Conservation (phyloP, 2,329 filamentous ascomycete species). For the Colletotrichum gigasporum region DNA sequence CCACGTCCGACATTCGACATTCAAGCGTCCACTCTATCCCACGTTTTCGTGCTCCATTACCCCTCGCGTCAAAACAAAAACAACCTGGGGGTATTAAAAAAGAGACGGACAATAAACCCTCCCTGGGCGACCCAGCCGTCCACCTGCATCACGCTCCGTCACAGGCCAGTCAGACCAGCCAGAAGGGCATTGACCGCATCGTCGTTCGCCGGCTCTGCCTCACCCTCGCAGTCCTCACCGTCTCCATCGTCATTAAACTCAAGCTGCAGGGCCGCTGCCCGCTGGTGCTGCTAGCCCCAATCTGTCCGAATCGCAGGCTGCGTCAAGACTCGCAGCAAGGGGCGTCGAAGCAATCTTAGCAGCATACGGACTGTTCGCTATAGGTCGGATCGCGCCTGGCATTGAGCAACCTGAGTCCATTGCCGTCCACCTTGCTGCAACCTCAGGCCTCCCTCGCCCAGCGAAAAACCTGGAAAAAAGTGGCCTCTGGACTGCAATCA, state of each 20-base stretch:
- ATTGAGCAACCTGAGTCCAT: not conserved
- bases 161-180: not conserved
- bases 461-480: constrained; percentile 22
- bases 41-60: not conserved
- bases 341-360: constrained; percentile 18
- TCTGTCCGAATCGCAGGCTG: constrained; percentile 19
- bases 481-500: not conserved
- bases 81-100: not conserved
- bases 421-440: constrained; percentile 3
- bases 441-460: not conserved
- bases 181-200: not conserved
- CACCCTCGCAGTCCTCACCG: not conserved
- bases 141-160: constrained; percentile 10
- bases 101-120: not conserved
- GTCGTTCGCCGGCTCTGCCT: not conserved
- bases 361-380: too few relatives aligned
- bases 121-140: not conserved
- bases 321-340: constrained; percentile 12
- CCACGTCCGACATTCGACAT: not conserved
- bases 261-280: constrained; percentile 16
- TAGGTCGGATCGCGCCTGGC: not conserved
- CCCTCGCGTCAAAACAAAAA: not conserved
- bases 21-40: not conserved
- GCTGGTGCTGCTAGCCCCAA: constrained; percentile 16
- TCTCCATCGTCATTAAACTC: constrained; percentile 29